Conservation (phyloP, 1,284 basidiomycete species). For the Caloboletus inedulis region DNA sequence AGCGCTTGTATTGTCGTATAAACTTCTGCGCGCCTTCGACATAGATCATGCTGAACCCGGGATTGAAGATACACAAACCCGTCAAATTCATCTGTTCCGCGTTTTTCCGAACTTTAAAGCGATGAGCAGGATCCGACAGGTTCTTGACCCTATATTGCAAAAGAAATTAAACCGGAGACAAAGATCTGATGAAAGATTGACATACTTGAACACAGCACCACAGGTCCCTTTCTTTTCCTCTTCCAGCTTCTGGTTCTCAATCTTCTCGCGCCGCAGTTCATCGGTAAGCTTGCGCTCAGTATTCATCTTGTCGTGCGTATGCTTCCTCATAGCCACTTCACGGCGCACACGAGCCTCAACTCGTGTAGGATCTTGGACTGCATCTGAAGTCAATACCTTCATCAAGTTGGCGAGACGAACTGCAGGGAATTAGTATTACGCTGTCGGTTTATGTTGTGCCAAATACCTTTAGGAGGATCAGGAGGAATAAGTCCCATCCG, state of each 20-base stretch:
- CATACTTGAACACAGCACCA: constrained; percentile 88
- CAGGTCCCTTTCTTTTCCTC: constrained; percentile 87
- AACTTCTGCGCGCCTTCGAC: constrained; percentile 90
- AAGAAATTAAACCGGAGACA: neutral
- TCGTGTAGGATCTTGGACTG: constrained; percentile 94
- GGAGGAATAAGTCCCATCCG: constrained; percentile 96
- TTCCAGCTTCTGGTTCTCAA: constrained; percentile 77
- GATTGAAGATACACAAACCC: constrained; percentile 88
- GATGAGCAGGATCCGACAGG: constrained; percentile 88
- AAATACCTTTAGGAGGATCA: constrained; percentile 86
- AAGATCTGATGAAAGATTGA: constrained; percentile 18
- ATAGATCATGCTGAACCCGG: constrained; percentile 85
- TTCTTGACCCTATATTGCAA: constrained; percentile 66
- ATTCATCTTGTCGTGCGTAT: constrained; percentile 92
- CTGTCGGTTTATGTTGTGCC: neutral
- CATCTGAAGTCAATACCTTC: constrained; percentile 96
- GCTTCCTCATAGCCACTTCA: constrained; percentile 88
- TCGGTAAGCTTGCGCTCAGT: constrained; percentile 86
- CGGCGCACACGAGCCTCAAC: constrained; percentile 93
- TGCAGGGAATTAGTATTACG: constrained; percentile 32
- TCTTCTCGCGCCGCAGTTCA: constrained; percentile 85
- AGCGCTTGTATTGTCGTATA: constrained; percentile 83
- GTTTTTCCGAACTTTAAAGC: constrained; percentile 96
- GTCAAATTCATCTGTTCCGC: constrained; percentile 88
- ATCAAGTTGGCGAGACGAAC: constrained; percentile 96